Conservation (phyloP, 1,284 basidiomycete genomes). For the Cryptococcus jaspeensis region DNA sequence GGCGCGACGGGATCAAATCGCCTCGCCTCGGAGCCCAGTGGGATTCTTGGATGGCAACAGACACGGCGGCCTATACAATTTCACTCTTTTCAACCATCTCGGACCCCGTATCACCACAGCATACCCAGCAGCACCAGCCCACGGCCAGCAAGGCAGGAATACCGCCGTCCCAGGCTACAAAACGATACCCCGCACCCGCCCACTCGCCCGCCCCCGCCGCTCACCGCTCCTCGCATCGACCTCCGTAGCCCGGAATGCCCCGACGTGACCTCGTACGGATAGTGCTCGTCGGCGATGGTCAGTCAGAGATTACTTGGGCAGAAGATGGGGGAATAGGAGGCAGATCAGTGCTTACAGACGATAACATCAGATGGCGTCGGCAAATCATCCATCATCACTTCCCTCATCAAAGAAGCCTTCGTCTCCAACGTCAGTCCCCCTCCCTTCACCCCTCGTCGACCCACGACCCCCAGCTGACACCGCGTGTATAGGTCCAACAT, state of each 20-base stretch:
- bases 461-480: neutral
- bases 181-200: neutral
- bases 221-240: neutral
- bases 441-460: neutral
- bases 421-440: slow-evolving; percentile 70
- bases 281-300: slow-evolving; percentile 89
- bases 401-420: slow-evolving; percentile 91
- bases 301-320: slow-evolving; percentile 32
- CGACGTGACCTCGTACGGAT: slow-evolving; percentile 61
- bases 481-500: slow-evolving; percentile 68
- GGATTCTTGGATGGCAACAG: neutral
- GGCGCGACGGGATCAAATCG: neutral
- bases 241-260: slow-evolving; percentile 31
- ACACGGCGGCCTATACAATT: neutral
- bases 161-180: no score
- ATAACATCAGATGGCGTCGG: slow-evolving; percentile 74
- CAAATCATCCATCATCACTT: slow-evolving; percentile 92
- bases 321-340: neutral
- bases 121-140: no score
- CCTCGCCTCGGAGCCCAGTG: no score
- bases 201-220: no score
- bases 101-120: neutral
- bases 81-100: neutral
- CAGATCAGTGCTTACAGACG: slow-evolving; percentile 10
- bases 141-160: no score